These are phyloP conservation scores for Aotearoamyces nothofagi DNA, from an alignment of 2,329 filamentous ascomycete genomes.

Conservation along the genomic window DNA sequence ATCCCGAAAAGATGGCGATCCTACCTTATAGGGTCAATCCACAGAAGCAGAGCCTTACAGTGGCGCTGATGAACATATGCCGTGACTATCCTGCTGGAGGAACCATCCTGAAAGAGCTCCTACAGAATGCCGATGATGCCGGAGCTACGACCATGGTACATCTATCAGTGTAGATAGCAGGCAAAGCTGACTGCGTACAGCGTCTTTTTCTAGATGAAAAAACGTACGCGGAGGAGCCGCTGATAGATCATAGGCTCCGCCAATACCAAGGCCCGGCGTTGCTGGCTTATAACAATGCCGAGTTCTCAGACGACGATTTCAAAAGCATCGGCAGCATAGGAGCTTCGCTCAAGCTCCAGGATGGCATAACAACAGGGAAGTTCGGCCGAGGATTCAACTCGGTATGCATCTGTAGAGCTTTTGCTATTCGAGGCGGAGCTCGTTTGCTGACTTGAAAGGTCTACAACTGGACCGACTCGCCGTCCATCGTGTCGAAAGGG, in stretches of 20 bases:
- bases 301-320: conserved; percentile 18
- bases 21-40: too few species aligned
- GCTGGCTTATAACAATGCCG: conserved; percentile 19
- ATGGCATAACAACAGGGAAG: conserved; percentile 19
- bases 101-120: too few species aligned
- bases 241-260: conserved; percentile 14
- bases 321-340: conserved; percentile 17
- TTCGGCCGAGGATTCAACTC: conserved; percentile 23
- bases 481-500: conserved; percentile 19
- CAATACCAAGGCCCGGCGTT: conserved; percentile 21
- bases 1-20: too few species aligned
- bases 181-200: too few species aligned
- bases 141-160: too few species aligned
- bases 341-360: conserved; percentile 17
- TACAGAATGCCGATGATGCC: too few species aligned
- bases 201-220: too few species aligned
- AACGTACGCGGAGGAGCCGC: conserved; percentile 10
- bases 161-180: too few species aligned
- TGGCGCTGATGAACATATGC: too few species aligned
- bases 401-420: conserved; percentile 10
- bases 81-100: too few species aligned
- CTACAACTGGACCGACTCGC: conserved; percentile 23
- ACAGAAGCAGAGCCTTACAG: too few species aligned
- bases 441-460: conserved; percentile 9
- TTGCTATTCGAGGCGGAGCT: too few species aligned